These are phyloP conservation scores for Cercospora zeae-maydis DNA, from an alignment of 2,329 filamentous ascomycete genomes.

Conservation along the genomic window DNA sequence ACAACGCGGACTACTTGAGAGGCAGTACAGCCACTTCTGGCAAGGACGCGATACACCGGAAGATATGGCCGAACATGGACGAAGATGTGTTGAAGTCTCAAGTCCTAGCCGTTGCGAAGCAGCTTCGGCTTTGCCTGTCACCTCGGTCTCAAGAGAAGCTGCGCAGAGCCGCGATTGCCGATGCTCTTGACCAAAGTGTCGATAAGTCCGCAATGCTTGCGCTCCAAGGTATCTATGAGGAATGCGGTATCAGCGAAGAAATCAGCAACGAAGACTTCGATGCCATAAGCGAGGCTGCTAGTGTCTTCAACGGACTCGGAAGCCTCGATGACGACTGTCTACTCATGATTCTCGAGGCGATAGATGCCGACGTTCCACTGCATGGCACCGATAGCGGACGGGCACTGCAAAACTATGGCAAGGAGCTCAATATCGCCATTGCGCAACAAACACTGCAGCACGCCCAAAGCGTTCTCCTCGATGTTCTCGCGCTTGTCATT, in stretches of 20 bases:
- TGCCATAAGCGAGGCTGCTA: constrained; percentile 65
- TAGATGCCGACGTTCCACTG: constrained; percentile 42
- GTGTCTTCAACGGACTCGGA: constrained; percentile 59
- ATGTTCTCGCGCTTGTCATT: constrained; percentile 75
- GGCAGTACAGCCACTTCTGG: background rate
- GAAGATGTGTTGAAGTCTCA: constrained; percentile 28
- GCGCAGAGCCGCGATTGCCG: constrained; percentile 11
- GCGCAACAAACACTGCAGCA: constrained; percentile 74
- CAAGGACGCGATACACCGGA: background rate
- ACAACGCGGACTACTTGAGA: constrained; percentile 53
- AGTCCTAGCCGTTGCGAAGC: constrained; percentile 23
- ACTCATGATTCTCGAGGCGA: constrained; percentile 48
- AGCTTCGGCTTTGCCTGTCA: constrained; percentile 19
- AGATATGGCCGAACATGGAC: constrained; percentile 10
- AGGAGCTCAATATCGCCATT: constrained; percentile 68
- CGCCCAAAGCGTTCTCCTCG: constrained; percentile 71
- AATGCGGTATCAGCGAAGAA: constrained; percentile 71
- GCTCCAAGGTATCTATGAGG: constrained; percentile 74
- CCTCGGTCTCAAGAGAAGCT: constrained; percentile 20
- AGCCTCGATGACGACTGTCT: constrained; percentile 51
- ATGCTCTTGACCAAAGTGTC: constrained; percentile 16
- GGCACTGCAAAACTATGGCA: constrained; percentile 69
- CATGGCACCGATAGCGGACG: constrained; percentile 42
- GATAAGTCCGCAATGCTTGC: constrained; percentile 56
- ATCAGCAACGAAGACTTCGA: constrained; percentile 78